Percentiles rank a stretch among this genome's conserved stretches.
Conservation (phyloP, 345 rosid species). For the Ceriops zippeliana region DNA sequence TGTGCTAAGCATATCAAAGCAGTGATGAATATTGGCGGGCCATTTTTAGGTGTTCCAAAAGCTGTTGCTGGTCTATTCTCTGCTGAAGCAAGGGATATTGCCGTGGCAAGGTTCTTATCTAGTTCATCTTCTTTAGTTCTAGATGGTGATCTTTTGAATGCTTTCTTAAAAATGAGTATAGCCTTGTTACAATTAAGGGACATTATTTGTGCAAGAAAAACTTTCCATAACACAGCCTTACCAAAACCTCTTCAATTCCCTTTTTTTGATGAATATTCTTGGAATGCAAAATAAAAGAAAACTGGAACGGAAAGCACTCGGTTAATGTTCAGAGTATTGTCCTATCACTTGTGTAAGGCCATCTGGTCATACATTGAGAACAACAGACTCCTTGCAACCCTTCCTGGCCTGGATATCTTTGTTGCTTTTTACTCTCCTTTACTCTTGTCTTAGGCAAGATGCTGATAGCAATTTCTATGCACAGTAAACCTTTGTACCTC, state of each 20-base stretch:
- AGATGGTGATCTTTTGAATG: not conserved
- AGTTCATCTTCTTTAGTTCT: not conserved
- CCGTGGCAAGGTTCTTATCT: constrained; percentile 71
- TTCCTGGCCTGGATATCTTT: not conserved
- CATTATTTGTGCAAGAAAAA: not conserved
- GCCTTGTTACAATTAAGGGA: constrained; percentile 3
- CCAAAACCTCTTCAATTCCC: too few species aligned
- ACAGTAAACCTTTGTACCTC: too few species aligned
- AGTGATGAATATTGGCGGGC: constrained; percentile 89
- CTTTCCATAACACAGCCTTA: too few species aligned
- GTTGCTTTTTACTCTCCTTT: constrained; percentile 1
- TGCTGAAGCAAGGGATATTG: constrained; percentile 90
- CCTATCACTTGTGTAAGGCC: too few species aligned
- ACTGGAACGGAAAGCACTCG: too few species aligned
- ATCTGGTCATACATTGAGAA: too few species aligned
- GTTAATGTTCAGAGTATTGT: too few species aligned
- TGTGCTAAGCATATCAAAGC: constrained; percentile 92
- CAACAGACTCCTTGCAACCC: too few species aligned
- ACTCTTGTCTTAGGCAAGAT: constrained; percentile 1
- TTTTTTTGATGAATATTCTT: too few species aligned
- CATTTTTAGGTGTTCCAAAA: constrained; percentile 93
- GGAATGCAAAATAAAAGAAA: too few species aligned
- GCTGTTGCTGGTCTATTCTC: constrained; percentile 88
- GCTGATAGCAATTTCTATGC: not conserved
- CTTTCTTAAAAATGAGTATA: not conserved